Evolutionary conservation across 2,329 filamentous ascomycete species (phyloP).

Genomic region (Diaporthe caulivora): DNA sequence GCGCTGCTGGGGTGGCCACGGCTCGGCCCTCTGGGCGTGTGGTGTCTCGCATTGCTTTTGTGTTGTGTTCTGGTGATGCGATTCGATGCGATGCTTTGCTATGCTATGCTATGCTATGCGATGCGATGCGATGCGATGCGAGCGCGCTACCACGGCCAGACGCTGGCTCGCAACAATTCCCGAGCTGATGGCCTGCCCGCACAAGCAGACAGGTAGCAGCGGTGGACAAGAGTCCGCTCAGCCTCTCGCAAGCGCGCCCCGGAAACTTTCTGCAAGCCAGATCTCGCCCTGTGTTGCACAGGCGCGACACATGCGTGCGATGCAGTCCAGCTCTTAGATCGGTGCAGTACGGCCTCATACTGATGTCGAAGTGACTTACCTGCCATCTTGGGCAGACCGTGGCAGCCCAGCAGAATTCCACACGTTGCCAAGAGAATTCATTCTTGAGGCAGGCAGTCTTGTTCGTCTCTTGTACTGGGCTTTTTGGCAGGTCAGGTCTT

Average conservation of each 20-base stretch:
- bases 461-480: background rate
- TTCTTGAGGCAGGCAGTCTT: background rate
- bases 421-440: background rate
- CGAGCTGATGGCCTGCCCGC: constrained; percentile 11
- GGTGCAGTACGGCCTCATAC: background rate
- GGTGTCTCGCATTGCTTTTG: constrained; percentile 24
- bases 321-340: background rate
- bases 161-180: constrained; percentile 26
- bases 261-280: background rate
- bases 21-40: constrained; percentile 24
- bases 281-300: constrained; percentile 4
- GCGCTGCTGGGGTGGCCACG: constrained; percentile 10
- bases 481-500: constrained; percentile 45
- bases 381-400: background rate
- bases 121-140: background rate
- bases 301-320: background rate
- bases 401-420: background rate
- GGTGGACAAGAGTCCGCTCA: background rate
- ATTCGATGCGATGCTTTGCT: background rate
- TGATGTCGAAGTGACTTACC: background rate
- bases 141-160: background rate
- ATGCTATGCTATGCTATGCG: background rate
- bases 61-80: background rate
- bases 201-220: background rate
- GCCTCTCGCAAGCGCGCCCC: background rate